These are phyloP conservation scores for Mycosarcoma mackinlayi DNA, from an alignment of 1,284 basidiomycete species.

Conservation along the genomic window DNA sequence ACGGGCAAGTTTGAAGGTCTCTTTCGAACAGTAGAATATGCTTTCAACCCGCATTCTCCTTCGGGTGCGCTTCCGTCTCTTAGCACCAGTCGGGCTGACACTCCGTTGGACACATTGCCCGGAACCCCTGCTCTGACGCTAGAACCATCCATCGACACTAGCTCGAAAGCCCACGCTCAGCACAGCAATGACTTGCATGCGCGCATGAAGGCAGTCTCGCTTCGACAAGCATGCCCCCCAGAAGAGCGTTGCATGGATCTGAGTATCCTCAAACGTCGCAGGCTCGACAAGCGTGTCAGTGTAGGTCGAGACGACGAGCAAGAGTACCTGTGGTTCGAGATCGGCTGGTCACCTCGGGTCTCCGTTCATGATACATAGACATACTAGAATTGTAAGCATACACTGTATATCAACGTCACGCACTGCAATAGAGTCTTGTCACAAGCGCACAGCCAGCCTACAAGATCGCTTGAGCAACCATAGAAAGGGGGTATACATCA, in stretches of 20 bases:
- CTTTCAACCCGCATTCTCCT: slow-evolving; percentile 17
- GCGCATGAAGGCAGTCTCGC: slow-evolving; percentile 24
- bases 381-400: background rate
- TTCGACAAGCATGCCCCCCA: background rate
- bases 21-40: slow-evolving; percentile 33
- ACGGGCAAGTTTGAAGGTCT: slow-evolving; percentile 49
- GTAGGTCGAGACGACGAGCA: slow-evolving; percentile 48
- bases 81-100: slow-evolving; percentile 15
- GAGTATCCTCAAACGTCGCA: slow-evolving; percentile 20
- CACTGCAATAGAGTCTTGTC: background rate
- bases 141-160: background rate
- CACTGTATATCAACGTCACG: background rate
- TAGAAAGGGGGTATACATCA: background rate
- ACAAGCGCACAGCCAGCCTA: no score
- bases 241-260: slow-evolving; percentile 8
- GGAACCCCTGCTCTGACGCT: slow-evolving; percentile 26
- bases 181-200: slow-evolving; percentile 29
- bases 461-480: background rate
- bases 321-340: slow-evolving; percentile 49
- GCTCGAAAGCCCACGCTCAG: slow-evolving; percentile 5
- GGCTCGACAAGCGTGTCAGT: slow-evolving; percentile 32
- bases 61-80: slow-evolving; percentile 22
- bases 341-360: slow-evolving; percentile 22
- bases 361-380: background rate
- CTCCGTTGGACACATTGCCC: slow-evolving; percentile 33